Conservation (phyloP, 1,284 basidiomycete genomes). For the Sphagnurus paluster region DNA sequence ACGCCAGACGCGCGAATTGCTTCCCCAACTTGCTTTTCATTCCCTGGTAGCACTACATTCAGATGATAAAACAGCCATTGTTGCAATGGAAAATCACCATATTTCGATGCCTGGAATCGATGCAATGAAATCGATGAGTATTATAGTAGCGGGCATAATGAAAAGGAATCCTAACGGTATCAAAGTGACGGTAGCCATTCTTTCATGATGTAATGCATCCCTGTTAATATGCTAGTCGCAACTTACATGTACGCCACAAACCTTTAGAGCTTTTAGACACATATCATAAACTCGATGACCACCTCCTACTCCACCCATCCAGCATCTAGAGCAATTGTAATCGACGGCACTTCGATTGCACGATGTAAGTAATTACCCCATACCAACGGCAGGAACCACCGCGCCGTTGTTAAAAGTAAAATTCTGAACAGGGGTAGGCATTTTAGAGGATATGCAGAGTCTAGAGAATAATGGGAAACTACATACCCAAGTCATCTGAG, state of each 20-base stretch:
- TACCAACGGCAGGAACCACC: conserved; percentile 37
- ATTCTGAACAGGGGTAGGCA: no score
- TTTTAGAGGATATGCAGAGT: no score
- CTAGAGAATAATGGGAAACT: no score
- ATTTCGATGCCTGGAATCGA: conserved; percentile 28
- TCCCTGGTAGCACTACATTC: no score
- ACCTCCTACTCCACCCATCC: conserved; percentile 39
- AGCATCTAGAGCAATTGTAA: conserved; percentile 31
- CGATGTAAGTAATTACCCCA: conserved; percentile 30
- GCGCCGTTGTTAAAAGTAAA: conserved; percentile 39
- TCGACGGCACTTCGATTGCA: neutral
- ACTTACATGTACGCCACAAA: no score
- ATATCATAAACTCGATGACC: conserved; percentile 33
- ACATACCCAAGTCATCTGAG: no score
- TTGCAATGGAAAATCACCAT: conserved; percentile 22
- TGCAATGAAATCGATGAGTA: neutral
- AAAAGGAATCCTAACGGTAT: conserved; percentile 35
- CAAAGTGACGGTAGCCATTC: conserved; percentile 44
- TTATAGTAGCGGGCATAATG: neutral
- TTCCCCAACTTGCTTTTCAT: conserved; percentile 48
- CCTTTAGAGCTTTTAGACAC: conserved; percentile 38
- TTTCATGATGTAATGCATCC: conserved; percentile 38
- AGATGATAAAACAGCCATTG: neutral
- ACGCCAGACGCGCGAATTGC: conserved; percentile 49
- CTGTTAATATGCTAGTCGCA: no score